Percentiles rank a stretch among this genome's conserved stretches.
These are phyloP conservation scores for Leccinum fibrillosum DNA, from an alignment of 768 basidiomycete species.

Conservation along the genomic window DNA sequence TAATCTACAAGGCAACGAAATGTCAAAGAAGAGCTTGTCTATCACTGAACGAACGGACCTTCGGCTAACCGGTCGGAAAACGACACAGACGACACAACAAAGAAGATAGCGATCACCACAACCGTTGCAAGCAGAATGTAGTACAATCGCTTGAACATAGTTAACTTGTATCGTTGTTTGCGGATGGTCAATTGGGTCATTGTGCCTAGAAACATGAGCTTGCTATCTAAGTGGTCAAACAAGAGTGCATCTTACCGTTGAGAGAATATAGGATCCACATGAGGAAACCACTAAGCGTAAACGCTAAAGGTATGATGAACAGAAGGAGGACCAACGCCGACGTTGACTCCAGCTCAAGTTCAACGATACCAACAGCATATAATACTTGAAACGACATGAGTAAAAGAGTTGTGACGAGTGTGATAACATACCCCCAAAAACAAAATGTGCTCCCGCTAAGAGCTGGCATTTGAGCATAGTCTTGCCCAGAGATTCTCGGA, in stretches of 20 bases:
- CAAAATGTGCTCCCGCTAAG: slow-evolving; percentile 80
- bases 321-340: slow-evolving; percentile 80
- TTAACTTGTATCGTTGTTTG: slow-evolving; percentile 82
- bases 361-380: slow-evolving; percentile 93
- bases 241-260: slow-evolving; percentile 55
- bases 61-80: slow-evolving; percentile 91
- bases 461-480: slow-evolving; percentile 84
- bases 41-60: slow-evolving; percentile 45
- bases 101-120: slow-evolving; percentile 81
- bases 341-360: slow-evolving; percentile 87
- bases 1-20: slow-evolving; percentile 59
- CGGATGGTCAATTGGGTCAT: slow-evolving; percentile 81
- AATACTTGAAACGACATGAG: slow-evolving; percentile 52
- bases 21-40: neutral
- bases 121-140: slow-evolving; percentile 82
- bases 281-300: slow-evolving; percentile 93
- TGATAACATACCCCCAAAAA: slow-evolving; percentile 79
- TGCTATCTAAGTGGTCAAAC: neutral
- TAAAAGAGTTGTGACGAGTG: neutral
- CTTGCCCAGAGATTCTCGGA: slow-evolving; percentile 79
- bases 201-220: slow-evolving; percentile 54
- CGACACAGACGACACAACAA: slow-evolving; percentile 86
- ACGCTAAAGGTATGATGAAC: slow-evolving; percentile 91
- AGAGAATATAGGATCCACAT: slow-evolving; percentile 94
- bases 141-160: slow-evolving; percentile 87